Evolutionary conservation across 352 stramenopile species (phyloP).

Genomic region (Globisporangium ultimum): DNA sequence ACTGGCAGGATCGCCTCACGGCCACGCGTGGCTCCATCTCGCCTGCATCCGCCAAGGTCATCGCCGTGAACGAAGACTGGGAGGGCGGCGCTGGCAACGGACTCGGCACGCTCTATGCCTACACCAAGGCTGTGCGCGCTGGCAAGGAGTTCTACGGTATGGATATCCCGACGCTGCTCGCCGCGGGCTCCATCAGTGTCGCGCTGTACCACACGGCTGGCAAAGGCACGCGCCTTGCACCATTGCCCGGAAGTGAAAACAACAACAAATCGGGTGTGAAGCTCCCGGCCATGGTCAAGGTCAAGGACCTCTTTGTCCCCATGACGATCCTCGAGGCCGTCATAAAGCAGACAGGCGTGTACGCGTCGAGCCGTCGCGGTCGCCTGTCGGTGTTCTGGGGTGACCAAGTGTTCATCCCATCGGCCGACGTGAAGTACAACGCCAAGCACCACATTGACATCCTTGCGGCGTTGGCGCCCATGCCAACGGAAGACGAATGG

Average conservation of each 20-base stretch:
- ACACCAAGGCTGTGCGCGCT: constrained; percentile 90
- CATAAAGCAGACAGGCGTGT: constrained; percentile 98
- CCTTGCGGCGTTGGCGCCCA: constrained; percentile 92
- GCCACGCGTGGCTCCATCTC: constrained; percentile 79
- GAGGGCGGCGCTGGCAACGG: constrained; percentile 95
- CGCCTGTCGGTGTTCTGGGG: constrained; percentile 98
- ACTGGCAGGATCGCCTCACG: constrained; percentile 96
- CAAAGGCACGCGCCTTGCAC: constrained; percentile 96
- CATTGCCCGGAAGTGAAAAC: constrained; percentile 95
- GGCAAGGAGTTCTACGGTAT: constrained; percentile 85
- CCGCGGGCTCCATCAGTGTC: constrained; percentile 78
- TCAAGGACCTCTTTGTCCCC: constrained; percentile 83
- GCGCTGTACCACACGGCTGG: constrained; percentile 97
- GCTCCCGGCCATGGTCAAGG: constrained; percentile 92
- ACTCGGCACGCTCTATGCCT: constrained; percentile 95
- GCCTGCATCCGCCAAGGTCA: constrained; percentile 87
- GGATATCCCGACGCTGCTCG: constrained; percentile 84
- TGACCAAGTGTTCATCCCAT: constrained; percentile 98
- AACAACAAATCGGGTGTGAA: constrained; percentile 99
- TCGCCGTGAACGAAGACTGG: constrained; percentile 97
- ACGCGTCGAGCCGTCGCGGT: constrained; percentile 91
- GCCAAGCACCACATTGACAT: constrained; percentile 97
- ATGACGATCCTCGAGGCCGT: constrained; percentile 98
- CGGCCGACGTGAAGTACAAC: constrained; percentile 89
- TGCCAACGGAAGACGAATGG: constrained; percentile 94